These are phyloP conservation scores for Syzygium jambos DNA, from an alignment of 345 rosid species.

Conservation along the genomic window DNA sequence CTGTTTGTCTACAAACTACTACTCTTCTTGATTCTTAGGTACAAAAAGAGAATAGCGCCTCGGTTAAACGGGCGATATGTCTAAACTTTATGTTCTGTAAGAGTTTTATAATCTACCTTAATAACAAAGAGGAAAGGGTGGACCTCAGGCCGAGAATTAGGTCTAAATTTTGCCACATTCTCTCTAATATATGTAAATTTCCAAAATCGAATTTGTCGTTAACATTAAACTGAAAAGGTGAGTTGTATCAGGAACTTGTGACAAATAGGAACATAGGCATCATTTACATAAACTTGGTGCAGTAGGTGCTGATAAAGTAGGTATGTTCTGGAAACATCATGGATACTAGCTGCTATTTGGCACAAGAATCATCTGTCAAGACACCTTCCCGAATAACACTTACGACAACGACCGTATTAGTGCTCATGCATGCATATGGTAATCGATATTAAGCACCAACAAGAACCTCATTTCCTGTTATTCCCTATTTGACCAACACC, in stretches of 20 bases:
- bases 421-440: too few relatives aligned
- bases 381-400: neutral
- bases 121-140: neutral
- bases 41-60: neutral
- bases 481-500: too few relatives aligned
- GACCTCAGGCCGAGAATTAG: neutral
- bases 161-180: neutral
- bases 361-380: neutral
- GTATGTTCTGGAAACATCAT: neutral
- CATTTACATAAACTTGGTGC: neutral
- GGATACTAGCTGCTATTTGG: neutral
- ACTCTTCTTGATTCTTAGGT: conserved; percentile 4
- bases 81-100: neutral
- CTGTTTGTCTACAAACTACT: neutral
- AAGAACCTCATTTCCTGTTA: too few relatives aligned
- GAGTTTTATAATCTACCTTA: neutral
- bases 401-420: neutral
- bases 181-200: neutral
- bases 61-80: neutral
- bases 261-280: neutral
- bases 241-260: neutral
- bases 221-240: neutral
- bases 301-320: neutral
- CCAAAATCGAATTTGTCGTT: neutral
- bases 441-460: too few relatives aligned